A percentile compares a stretch with the other conserved stretches of the same genome.
Conservation (phyloP, 257 asterid genomes). For the Salvia hispanica region DNA sequence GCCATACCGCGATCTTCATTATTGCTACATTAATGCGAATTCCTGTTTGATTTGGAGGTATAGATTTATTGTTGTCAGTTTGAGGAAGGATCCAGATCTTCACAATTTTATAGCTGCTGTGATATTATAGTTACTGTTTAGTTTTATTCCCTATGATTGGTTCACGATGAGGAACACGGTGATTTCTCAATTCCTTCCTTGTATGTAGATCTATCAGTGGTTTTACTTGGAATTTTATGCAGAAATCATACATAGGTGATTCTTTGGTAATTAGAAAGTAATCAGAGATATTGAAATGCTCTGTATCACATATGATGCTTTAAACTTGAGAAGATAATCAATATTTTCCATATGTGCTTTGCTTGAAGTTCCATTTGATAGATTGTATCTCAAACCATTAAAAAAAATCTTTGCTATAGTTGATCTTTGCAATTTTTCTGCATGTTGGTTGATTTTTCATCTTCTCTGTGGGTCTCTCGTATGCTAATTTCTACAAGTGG, state of each 20-base stretch:
- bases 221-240: slow-evolving; percentile 11
- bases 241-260: not conserved
- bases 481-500: slow-evolving; percentile 1
- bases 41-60: slow-evolving; percentile 16
- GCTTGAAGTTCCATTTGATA: slow-evolving; percentile 11
- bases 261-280: not conserved
- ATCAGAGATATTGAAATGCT: not conserved
- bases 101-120: not conserved
- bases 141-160: not conserved
- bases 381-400: not conserved
- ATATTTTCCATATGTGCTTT: not conserved
- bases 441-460: not conserved
- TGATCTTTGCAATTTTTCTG: slow-evolving; percentile 8
- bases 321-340: slow-evolving; percentile 10
- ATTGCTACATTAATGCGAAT: slow-evolving; percentile 7
- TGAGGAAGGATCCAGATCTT: not conserved
- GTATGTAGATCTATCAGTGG: not conserved
- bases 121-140: not conserved
- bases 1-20: not conserved
- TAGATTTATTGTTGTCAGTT: not conserved
- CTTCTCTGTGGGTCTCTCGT: not conserved
- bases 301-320: not conserved
- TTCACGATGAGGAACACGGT: not conserved
- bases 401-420: not conserved
- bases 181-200: not conserved